Evolutionary conservation across 2,329 filamentous ascomycete species (phyloP).

Genomic region (Talaromyces islandicus): DNA sequence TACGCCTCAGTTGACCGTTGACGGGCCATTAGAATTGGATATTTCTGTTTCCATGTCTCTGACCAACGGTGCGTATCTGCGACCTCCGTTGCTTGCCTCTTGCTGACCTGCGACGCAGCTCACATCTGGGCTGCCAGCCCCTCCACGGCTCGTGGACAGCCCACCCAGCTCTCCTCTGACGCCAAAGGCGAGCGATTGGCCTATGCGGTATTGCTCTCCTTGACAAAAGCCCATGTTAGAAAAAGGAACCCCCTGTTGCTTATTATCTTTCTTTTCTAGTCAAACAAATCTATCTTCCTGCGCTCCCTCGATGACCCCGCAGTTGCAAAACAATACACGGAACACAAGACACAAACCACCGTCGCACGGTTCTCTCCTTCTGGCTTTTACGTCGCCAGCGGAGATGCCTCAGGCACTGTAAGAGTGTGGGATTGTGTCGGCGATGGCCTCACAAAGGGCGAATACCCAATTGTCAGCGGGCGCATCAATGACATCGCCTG

Average conservation of each 20-base stretch:
- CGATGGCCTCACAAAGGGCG: slow-evolving; percentile 83
- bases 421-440: slow-evolving; percentile 87
- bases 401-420: slow-evolving; percentile 77
- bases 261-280: slow-evolving; percentile 46
- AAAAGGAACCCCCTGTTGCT: neutral
- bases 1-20: neutral
- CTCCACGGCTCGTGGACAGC: slow-evolving; percentile 74
- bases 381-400: slow-evolving; percentile 90
- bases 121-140: slow-evolving; percentile 81
- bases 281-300: slow-evolving; percentile 93
- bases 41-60: slow-evolving; percentile 33
- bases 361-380: slow-evolving; percentile 92
- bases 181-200: slow-evolving; percentile 85
- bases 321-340: slow-evolving; percentile 80
- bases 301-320: slow-evolving; percentile 88
- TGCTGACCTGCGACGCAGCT: slow-evolving; percentile 36
- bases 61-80: slow-evolving; percentile 31
- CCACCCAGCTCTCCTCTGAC: slow-evolving; percentile 83
- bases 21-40: neutral
- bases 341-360: slow-evolving; percentile 81
- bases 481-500: slow-evolving; percentile 95
- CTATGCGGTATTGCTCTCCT: slow-evolving; percentile 65
- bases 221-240: neutral
- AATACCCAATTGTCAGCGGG: slow-evolving; percentile 90
- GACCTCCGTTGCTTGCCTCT: neutral